A percentile compares a stretch with the other conserved stretches of the same genome.
Evolutionary conservation across 345 rosid species (phyloP).

Genomic region (Aegle marmelos): DNA sequence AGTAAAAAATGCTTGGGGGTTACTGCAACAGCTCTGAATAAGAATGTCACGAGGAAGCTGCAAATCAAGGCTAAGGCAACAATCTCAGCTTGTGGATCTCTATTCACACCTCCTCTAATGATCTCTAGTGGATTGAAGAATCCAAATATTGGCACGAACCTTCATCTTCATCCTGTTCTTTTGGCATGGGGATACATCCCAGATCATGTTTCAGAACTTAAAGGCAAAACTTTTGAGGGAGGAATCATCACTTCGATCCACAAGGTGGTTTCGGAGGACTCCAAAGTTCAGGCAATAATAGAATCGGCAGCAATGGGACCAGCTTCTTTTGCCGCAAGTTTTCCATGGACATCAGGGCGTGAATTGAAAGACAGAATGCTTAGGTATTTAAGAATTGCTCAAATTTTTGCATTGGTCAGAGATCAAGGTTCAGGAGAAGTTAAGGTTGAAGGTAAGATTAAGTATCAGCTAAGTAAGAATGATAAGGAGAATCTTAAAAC

Average conservation of each 20-base stretch:
- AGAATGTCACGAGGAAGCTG: constrained; percentile 34
- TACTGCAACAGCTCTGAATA: constrained; percentile 11
- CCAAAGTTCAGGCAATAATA: constrained; percentile 42
- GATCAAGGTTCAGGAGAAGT: constrained; percentile 44
- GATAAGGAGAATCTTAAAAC: constrained; percentile 60
- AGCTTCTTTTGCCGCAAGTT: constrained; percentile 44
- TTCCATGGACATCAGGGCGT: constrained; percentile 67
- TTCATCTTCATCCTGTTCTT: constrained; percentile 61
- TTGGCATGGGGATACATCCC: constrained; percentile 73
- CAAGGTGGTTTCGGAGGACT: constrained; percentile 26
- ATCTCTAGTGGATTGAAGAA: constrained; percentile 57
- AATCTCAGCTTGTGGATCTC: constrained; percentile 62
- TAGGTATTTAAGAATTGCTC: constrained; percentile 49
- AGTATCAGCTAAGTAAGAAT: constrained; percentile 28
- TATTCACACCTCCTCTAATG: constrained; percentile 64
- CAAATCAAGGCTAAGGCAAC: constrained; percentile 59
- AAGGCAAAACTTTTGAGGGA: constrained; percentile 52
- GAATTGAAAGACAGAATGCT: constrained; percentile 55
- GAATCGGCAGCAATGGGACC: constrained; percentile 67
- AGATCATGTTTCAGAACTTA: constrained; percentile 25
- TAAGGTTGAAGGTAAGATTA: constrained; percentile 33
- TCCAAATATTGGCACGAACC: constrained; percentile 54
- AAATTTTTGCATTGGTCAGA: constrained; percentile 41
- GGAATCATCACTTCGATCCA: constrained; percentile 64
- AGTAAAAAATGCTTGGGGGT: constrained; percentile 52